Evolutionary conservation across 441 rosid genomes (phyloP).

Genomic region (Populus tomentosa): DNA sequence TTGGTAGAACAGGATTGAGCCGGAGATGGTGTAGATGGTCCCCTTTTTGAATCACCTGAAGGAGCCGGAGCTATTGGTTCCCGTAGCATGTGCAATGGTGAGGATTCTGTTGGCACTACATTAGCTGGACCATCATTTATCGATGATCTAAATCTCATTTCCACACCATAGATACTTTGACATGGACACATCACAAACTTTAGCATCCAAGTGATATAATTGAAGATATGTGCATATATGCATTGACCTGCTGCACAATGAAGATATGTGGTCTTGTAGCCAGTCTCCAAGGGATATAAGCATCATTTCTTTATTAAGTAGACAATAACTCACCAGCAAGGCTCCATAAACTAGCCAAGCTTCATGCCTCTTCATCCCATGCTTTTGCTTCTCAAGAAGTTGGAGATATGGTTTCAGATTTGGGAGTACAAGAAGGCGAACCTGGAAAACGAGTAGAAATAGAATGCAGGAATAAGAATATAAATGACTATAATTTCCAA

Average conservation of each 20-base stretch:
- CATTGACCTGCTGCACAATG: slow-evolving; percentile 74
- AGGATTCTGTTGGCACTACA: slow-evolving; percentile 1
- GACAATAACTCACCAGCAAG: slow-evolving; percentile 55
- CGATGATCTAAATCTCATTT: slow-evolving; percentile 31
- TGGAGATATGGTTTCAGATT: slow-evolving; percentile 72
- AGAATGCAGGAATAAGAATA: background rate
- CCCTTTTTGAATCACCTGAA: slow-evolving; percentile 30
- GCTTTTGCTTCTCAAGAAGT: slow-evolving; percentile 81
- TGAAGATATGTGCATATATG: slow-evolving; percentile 54
- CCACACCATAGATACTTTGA: background rate
- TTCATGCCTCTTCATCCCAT: slow-evolving; percentile 80
- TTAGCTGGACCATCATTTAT: slow-evolving; percentile 39
- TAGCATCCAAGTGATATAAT: background rate
- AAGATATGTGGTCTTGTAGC: slow-evolving; percentile 9
- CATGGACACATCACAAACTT: background rate
- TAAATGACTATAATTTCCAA: background rate
- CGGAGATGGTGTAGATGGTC: slow-evolving; percentile 38
- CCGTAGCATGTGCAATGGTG: slow-evolving; percentile 30
- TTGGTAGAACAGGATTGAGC: background rate
- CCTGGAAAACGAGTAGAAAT: background rate
- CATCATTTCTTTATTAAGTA: background rate
- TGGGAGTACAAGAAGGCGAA: slow-evolving; percentile 69
- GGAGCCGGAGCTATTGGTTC: slow-evolving; percentile 31
- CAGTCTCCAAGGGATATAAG: background rate
- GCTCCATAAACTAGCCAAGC: slow-evolving; percentile 95